Evolutionary conservation across 2,329 filamentous ascomycete species (phyloP), one percentile per base, ranked within the genome.

Genomic region (Neopestalotiopsis sp.): DNA sequence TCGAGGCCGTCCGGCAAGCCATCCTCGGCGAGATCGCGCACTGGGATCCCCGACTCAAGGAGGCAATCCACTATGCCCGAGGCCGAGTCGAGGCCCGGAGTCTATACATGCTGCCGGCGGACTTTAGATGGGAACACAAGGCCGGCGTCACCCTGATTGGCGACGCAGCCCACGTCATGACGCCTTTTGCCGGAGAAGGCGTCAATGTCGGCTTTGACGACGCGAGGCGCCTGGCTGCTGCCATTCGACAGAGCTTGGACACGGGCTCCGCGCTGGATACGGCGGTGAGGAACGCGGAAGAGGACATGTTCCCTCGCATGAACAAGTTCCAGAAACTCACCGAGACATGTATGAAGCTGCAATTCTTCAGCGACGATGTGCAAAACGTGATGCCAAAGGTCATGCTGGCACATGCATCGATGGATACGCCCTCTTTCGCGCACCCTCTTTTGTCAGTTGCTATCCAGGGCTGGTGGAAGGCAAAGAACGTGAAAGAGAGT

Each of bases 161-260:
- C 5, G 88, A 91, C 72, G 86, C 88, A 0, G 88, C 88, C 7
- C 88, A 91, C 75, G 73, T 89, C 28, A 89, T 89, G 86, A 84
- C 85, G 0, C 86, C 86, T 0, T 88, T 86, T 70, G 86, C 85
- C 1, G 89, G 89, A 5, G 88, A 89, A 68, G 88, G 88, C 1
- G 88, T 90, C 32, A 90, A 91, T 73, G 79, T 85, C 24, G 87
- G 83, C 1, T 82, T 91, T 75, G 81, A 84, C 61, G 88, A 91
- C 74, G 84, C 87, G 7, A 75, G 86, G 70, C 76, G 82, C 28
- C 79, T 91, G 24, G 84, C 83, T 0, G 74, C 79, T 38, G 79
- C 81, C 6, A 84, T 88, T 70, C 73, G 80, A 63, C 69, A 70
- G 9, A 74, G 76, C 1, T 69, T 71, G 2, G 65, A 76, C 24